Conservation (phyloP, 169 alveolate species). For the Perkinsus marinus region DNA sequence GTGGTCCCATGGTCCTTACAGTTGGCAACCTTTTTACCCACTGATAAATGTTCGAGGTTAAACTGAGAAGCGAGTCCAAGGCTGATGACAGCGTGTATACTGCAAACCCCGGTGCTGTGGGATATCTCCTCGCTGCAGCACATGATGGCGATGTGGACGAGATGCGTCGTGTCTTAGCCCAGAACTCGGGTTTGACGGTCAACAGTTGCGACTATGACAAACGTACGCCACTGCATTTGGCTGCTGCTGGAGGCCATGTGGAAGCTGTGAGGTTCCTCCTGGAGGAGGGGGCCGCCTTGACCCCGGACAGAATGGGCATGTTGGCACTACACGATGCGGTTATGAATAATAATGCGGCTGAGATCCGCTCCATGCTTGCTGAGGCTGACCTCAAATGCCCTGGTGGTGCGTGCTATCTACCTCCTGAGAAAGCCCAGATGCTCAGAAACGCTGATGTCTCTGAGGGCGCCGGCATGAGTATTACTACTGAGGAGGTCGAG, state of each 20-base stretch:
- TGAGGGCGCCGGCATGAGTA: neutral
- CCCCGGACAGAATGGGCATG: slow-evolving; percentile 6
- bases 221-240: slow-evolving; percentile 10
- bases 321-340: slow-evolving; percentile 8
- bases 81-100: neutral
- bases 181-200: neutral
- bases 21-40: neutral
- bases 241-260: slow-evolving; percentile 1
- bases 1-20: too few relatives aligned
- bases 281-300: neutral
- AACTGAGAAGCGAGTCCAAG: neutral
- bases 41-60: neutral
- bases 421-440: neutral
- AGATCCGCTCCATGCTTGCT: neutral
- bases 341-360: neutral
- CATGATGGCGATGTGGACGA: neutral
- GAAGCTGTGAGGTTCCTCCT: neutral
- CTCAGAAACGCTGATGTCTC: neutral
- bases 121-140: neutral
- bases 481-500: neutral
- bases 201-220: neutral
- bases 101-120: neutral
- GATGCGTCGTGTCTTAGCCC: neutral
- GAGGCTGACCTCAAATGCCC: neutral
- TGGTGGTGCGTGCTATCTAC: neutral